Evolutionary conservation across 768 basidiomycete genomes (phyloP).

Genomic region (Rhodotorula kratochvilovae): DNA sequence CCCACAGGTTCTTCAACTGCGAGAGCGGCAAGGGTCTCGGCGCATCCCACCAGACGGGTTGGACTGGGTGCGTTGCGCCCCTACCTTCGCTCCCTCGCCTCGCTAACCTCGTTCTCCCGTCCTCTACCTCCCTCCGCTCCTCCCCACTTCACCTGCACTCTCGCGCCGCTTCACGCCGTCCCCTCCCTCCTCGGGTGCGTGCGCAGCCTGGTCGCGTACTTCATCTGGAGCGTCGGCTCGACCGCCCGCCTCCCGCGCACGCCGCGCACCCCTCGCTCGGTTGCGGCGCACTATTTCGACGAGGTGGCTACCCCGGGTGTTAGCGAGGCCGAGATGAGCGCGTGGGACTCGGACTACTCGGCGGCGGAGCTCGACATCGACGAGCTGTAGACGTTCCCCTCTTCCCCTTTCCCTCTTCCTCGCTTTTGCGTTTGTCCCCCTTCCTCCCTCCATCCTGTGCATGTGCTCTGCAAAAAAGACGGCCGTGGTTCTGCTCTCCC

Average conservation of each 20-base stretch:
- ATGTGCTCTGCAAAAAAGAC: too few relatives aligned
- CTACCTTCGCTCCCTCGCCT: too few relatives aligned
- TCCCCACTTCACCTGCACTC: too few relatives aligned
- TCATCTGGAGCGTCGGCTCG: constrained; percentile 54
- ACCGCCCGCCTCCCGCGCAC: constrained; percentile 88
- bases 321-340: constrained; percentile 5
- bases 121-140: not conserved
- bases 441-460: too few relatives aligned
- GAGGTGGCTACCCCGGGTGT: constrained; percentile 46
- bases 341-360: not conserved
- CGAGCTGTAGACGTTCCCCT: not conserved
- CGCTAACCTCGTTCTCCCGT: not conserved
- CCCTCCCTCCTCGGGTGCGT: not conserved
- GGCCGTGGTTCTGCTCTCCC: too few relatives aligned
- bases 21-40: constrained; percentile 89
- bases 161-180: not conserved
- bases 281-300: constrained; percentile 90
- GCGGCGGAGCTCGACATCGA: not conserved
- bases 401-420: not conserved
- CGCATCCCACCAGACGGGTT: constrained; percentile 97
- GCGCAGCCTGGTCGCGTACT: constrained; percentile 54
- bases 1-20: constrained; percentile 75
- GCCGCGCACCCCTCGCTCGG: constrained; percentile 64
- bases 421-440: too few relatives aligned
- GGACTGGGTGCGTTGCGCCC: constrained; percentile 51